Base-by-base conservation (phyloP, 495 filamentous ascomycete genomes). In the Chaetomium cochliodes region DNA sequence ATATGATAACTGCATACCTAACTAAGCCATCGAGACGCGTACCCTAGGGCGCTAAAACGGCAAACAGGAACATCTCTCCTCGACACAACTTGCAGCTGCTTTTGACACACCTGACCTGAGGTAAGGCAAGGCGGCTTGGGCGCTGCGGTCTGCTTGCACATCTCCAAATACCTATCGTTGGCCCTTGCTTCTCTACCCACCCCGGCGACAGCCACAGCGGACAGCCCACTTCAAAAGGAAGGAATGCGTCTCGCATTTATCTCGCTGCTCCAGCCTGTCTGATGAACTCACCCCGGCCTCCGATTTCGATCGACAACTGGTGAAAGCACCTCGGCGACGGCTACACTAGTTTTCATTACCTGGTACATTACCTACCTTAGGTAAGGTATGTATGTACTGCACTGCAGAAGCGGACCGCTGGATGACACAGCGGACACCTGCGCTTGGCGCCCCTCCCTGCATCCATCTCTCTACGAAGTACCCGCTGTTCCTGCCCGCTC, bases 361-460 rank as follows among this genome's bases (percentile, higher is more conserved):
- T 33, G 30, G 30, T 33, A 33, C 30, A 3, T 33, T 33, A 33
- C 30, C 30, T 7, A n/a, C n/a, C n/a, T n/a, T n/a, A n/a, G n/a
- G n/a, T n/a, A n/a, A n/a, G n/a, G n/a, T n/a, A n/a, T n/a, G n/a
- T n/a, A n/a, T n/a, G n/a, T n/a, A n/a, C n/a, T n/a, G n/a, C 5
- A 44, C 25, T 37, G 8, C 42, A n/a, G 57, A 60, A 50, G n/a
- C 46, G 44, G 47, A 60, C 44, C 46, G 58, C 18, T 42, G 6
- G 41, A 53, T 37, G 25, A 33, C 46, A 59, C 57, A 33, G 57
- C 42, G 42, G 28, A 46, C 56, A 26, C 23, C 15, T 41, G 9
- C 22, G 41, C 66, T 68, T 68, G 66, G 62, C 66, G 51, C 66
- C 62, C 66, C 66, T 65, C 57, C 58, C 49, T 59, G 39, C 25